Evolutionary conservation across 192 early-diverging fungal genomes (phyloP).

Genomic region (Jimgerdemannia flammicorona): DNA sequence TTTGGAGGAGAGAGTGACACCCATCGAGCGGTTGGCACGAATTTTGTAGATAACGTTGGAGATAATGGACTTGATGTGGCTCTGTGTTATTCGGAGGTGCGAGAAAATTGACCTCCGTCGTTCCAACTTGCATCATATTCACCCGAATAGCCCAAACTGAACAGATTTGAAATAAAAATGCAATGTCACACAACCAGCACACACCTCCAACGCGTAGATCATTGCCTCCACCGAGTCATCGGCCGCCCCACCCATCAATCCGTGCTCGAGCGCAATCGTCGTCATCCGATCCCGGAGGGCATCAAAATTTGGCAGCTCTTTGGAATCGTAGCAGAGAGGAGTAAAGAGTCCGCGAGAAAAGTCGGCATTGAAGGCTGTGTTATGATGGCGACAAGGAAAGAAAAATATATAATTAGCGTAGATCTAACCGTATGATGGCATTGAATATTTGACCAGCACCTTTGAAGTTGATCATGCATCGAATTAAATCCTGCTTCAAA

Average conservation of each 20-base stretch:
- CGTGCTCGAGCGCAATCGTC: slow-evolving; percentile 63
- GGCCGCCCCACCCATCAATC: slow-evolving; percentile 58
- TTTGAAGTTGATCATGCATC: slow-evolving; percentile 30
- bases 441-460: slow-evolving; percentile 41
- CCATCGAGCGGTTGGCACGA: slow-evolving; percentile 58
- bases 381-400: neutral
- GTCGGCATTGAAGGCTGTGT: slow-evolving; percentile 34
- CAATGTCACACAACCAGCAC: neutral
- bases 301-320: slow-evolving; percentile 60
- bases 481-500: neutral
- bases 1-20: slow-evolving; percentile 19
- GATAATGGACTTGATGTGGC: slow-evolving; percentile 64
- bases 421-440: neutral
- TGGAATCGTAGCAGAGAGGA: slow-evolving; percentile 63
- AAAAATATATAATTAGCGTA: neutral
- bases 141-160: too few relatives aligned
- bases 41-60: slow-evolving; percentile 65
- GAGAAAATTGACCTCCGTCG: neutral
- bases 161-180: too few relatives aligned
- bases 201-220: slow-evolving; percentile 63
- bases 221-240: slow-evolving; percentile 59
- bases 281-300: slow-evolving; percentile 64
- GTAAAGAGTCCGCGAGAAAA: slow-evolving; percentile 66
- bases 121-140: too few relatives aligned
- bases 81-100: slow-evolving; percentile 14